Evolutionary conservation across 192 early-diverging fungal species (phyloP), one percentile per base, ranked within the genome.

Genomic region (Allomyces javanicus): DNA sequence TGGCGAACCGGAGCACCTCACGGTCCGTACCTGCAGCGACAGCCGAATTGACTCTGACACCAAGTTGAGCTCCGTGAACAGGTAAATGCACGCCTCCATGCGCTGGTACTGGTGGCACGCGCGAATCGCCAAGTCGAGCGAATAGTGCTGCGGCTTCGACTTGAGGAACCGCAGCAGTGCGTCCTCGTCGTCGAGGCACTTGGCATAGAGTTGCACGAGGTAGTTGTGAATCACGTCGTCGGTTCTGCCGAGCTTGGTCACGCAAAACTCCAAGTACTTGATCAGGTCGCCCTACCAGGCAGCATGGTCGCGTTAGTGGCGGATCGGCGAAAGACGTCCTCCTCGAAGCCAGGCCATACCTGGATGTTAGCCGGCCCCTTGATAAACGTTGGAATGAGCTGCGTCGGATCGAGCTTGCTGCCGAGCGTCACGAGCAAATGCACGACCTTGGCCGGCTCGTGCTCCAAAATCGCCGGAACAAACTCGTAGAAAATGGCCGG

Each of bases 151-250:
- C 21, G 50, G 50, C 17, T 14, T 21, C 3, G 17, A 14, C 21
- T 58, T 14, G 17, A 58, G 21, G 50, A 58, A 58, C 17, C 17
- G 17, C 50, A 58, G 17, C 50, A 58, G 50, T 3, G 67, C 64
- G 33, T 79, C 78, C 12, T 88, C 83, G 3, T 75, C 73, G 24
- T 82, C 83, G 0, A 84, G 72, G 66, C 85, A 81, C 6, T 79
- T 80, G 0, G 87, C 86, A 68, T 88, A 91, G 4, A 92, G 67
- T 9, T 82, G 83, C 25, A 99, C 74, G 43, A 97, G 78, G 72
- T 87, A 94, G 75, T 99, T 99, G 78, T 99, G 94, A 62, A 99
- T 86, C 0, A 88, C 85, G 0, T 87, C 78, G 70, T 99, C 94
- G 5, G 85, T 85, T 65, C 91, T 94, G 40, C 77, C 80, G 23